Base-by-base conservation (phyloP, 2,329 filamentous ascomycete species). In the Aureobasidium leucospermi region DNA sequence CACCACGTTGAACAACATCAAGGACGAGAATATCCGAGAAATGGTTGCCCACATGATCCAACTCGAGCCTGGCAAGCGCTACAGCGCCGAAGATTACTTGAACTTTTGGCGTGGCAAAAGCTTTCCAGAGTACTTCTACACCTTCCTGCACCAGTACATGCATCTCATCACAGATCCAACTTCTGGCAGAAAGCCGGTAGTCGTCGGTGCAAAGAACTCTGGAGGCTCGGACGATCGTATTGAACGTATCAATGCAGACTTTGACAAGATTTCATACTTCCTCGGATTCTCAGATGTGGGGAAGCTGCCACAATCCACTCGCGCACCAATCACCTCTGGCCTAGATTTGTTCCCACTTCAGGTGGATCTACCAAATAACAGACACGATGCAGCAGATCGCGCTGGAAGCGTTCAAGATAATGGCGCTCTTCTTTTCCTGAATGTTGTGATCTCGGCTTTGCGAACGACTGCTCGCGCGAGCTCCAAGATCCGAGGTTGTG, bases 61-160 rank as follows among this genome's bases (percentile, higher is more conserved):
- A 70, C 79, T 96, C 7, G 89, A 97, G 65, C 93, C 95, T 0
- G 87, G 96, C 72, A 90, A 90, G 66, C 84, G 94, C 65, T 96
- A 96, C 71, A 91, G 90, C 16, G 93, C 94, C 1, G 91, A 96
- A 60, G 90, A 97, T 68, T 97, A 96, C 65, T 78, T 99, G 9
- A 87, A 91, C 23, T 93, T 96, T 67, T 97, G 90, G 85, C 89
- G 90, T 67, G 84, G 84, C 48, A 96, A 93, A 69, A 90, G 93
- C 3, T 99, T 99, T 64, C 95, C 94, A 0, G 85, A 89, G 60
- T 99, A 99, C 74, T 99, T 99, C 68, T 97, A 96, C 78, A 95
- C 85, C 70, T 97, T 99, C 70, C 79, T 99, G 34, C 94, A 99
- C 70, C 92, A 96, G 68, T 96, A 99, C 70, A 96, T 99, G 90